Evolutionary conservation across 352 stramenopile genomes (phyloP), one percentile per base, ranked within the genome.

Genomic region (Phytophthora constricta): DNA sequence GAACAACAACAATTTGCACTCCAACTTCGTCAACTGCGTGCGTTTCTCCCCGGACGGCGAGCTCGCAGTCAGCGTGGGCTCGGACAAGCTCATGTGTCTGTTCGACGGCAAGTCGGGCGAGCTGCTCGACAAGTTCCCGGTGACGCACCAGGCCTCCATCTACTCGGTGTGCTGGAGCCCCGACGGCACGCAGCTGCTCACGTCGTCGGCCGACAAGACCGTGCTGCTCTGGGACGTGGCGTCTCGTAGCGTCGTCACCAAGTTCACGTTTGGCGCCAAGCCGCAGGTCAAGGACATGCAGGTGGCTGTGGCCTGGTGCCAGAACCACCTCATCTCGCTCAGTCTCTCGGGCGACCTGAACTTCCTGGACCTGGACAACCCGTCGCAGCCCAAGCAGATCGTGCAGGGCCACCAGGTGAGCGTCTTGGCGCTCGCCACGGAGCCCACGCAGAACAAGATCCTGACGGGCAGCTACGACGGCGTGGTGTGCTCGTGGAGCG

Each of bases 191-290:
- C 85, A 96, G 67, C 48, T 99, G 22, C 68, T 98, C 5, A 99
- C 97, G 2, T 96, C 94, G 39, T 98, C 92, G 4, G 97, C 96
- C 4, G 97, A 99, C 82, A 99, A 98, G 74, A 99, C 93, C 5
- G 93, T 97, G 41, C 85, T 98, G 52, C 77, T 99, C 33, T 97
- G 97, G 82, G 84, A 96, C 53, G 76, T 97, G n/a, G 82, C 65
- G 13, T 88, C 72, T 17, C 74, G 80, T 52, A 86, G 68, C n/a
- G 83, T 96, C 0, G 58, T 90, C 5, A 90, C 77, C n/a, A 93
- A 79, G 58, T 92, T 96, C 65, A 97, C 79, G 72, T 95, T 89
- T 60, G 69, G 59, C 28, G 51, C 53, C 5, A 87, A 86, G 55
- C 83, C 81, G 13, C 71, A 90, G 57, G 62, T 97, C 2, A 88